phyloP scores from a whole-genome alignment of 1,284 basidiomycete species.

The Rhodotorula sp. region DNA sequence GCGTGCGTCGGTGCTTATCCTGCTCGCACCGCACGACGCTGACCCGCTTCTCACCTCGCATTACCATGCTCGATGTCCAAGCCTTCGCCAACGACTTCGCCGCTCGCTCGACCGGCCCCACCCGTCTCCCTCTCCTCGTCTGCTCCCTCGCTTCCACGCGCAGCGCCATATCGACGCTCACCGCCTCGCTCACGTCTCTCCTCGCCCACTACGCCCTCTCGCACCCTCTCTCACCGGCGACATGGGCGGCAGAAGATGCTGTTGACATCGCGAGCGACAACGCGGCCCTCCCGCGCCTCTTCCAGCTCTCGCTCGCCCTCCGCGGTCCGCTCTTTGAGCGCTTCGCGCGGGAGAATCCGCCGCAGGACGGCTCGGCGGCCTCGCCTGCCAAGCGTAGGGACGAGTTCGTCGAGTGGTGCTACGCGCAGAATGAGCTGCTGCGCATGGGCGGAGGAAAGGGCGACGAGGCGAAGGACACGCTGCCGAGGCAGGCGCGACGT shows the following conservation, averaged over 20 bases:
- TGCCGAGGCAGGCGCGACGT: not conserved
- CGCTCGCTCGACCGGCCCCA: constrained; percentile 4
- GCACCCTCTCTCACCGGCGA: not conserved
- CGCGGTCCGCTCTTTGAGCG: constrained; percentile 15
- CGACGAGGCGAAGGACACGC: not conserved
- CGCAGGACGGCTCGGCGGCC: not conserved
- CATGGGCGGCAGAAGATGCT: constrained; percentile 22
- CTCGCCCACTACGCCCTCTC: constrained; percentile 21
- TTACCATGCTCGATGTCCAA: constrained; percentile 28
- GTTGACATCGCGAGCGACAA: constrained; percentile 9
- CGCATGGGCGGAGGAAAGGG: not conserved
- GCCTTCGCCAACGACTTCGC: constrained; percentile 17
- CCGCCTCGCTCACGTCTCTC: constrained; percentile 9
- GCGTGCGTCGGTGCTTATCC: constrained; percentile 14
- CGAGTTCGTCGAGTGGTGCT: constrained; percentile 26
- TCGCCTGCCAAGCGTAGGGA: constrained; percentile 10
- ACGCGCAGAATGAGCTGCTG: constrained; percentile 14
- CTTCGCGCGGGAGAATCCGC: constrained; percentile 8
- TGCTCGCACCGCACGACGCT: not conserved
- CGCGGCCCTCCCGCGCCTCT: constrained; percentile 28
- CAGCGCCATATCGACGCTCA: constrained; percentile 7
- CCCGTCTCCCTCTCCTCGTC: constrained; percentile 26
- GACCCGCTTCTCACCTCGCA: not conserved
- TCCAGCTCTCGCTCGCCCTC: constrained; percentile 26
- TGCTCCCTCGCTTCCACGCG: constrained; percentile 7